Conservation (phyloP, 345 rosid genomes). For the Euphorbia lathyris region DNA sequence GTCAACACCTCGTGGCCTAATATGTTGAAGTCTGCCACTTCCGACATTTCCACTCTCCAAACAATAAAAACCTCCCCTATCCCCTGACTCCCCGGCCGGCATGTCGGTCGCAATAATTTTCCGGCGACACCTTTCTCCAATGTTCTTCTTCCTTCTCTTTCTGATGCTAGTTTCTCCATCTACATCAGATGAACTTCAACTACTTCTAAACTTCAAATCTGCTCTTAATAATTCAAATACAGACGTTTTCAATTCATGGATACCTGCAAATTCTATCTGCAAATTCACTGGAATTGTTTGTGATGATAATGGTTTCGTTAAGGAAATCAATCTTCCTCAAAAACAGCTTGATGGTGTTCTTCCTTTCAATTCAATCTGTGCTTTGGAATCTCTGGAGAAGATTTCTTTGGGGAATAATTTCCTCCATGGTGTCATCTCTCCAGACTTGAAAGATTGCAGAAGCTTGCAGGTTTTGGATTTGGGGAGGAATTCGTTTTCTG, state of each 20-base stretch:
- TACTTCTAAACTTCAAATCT: slow-evolving; percentile 47
- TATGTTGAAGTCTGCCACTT: not conserved
- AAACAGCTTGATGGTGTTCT: slow-evolving; percentile 41
- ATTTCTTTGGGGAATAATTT: slow-evolving; percentile 50
- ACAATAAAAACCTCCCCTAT: not conserved
- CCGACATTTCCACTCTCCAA: slow-evolving; percentile 19
- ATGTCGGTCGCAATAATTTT: slow-evolving; percentile 26
- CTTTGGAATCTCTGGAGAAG: slow-evolving; percentile 43
- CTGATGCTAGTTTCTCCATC: slow-evolving; percentile 19
- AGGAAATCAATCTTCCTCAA: slow-evolving; percentile 54
- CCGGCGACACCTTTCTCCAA: slow-evolving; percentile 20
- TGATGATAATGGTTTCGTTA: slow-evolving; percentile 38
- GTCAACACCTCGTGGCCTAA: slow-evolving; percentile 26
- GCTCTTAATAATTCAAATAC: slow-evolving; percentile 31
- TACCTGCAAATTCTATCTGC: slow-evolving; percentile 16
- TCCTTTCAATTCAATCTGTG: slow-evolving; percentile 59
- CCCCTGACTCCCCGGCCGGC: slow-evolving; percentile 24
- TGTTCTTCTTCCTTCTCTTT: slow-evolving; percentile 23
- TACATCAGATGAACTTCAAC: slow-evolving; percentile 36
- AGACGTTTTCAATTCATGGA: slow-evolving; percentile 51
- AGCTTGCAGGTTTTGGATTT: slow-evolving; percentile 50
- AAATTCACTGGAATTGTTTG: slow-evolving; percentile 49
- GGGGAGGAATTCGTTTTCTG: slow-evolving; percentile 57
- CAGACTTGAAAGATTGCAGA: slow-evolving; percentile 43
- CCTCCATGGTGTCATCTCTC: slow-evolving; percentile 38